Base-by-base conservation (phyloP, 768 basidiomycete genomes). In the Termitomyces bulborhizus region DNA sequence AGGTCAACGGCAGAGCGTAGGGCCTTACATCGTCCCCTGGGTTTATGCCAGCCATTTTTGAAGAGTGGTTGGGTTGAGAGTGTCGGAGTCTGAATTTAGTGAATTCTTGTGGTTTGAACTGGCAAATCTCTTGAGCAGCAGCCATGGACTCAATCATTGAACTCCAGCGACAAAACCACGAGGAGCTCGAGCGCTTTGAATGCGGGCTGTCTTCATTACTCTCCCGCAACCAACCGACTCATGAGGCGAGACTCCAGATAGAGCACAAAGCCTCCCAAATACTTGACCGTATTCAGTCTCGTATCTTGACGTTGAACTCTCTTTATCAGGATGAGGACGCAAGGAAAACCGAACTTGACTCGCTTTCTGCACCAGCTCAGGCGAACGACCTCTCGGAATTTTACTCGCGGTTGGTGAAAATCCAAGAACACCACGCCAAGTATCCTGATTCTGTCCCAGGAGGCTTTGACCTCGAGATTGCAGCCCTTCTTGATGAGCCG, bases 371-470 rank as follows among this genome's bases (percentile, higher is more conserved):
- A 11, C 71, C 83, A 15, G 58, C 73, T 4, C 78, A 81, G 62
- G 80, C 80, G 46, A 81, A 83, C 71, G 83, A 98, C 72, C 79
- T 98, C 50, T 85, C 87, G 46, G 93, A 96, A 71, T 99, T 99
- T 76, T 98, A 99, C 75, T 77, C 86, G 70, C 87, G 97, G 76
- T 86, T 98, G 78, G 86, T 84, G 67, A 93, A 90, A 82, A 85
- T 98, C 72, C 92, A 95, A 75, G 93, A 95, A 68, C 93, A 96
- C 81, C 86, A 98, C 79, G 82, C 80, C 73, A 92, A 92, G 78
- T 94, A 98, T 80, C 94, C 94, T 75, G 90, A 95, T 75, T 77
- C 88, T 73, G 80, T 82, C 65, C 77, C 85, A 78, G 86, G 82
- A 66, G 79, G 86, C 57, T 87, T 96, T 71, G 86, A 92, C 70